Evolutionary conservation across 176 grass and related monocot species (phyloP).

Genomic region (Typha latifolia): DNA sequence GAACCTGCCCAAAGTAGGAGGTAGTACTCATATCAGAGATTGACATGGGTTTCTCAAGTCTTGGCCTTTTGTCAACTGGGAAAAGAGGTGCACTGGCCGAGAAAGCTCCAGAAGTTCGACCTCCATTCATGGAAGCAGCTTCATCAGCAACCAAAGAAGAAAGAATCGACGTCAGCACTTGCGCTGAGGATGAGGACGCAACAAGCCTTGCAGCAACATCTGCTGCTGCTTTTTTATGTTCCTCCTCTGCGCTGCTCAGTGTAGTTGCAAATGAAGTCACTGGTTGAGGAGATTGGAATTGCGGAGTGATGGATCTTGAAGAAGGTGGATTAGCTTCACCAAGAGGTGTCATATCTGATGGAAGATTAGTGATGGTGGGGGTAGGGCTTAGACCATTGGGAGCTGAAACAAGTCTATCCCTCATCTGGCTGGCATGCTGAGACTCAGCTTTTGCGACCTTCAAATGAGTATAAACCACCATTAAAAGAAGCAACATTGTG

Average conservation of each 20-base stretch:
- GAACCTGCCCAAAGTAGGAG: constrained; percentile 38
- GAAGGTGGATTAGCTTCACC: constrained; percentile 16
- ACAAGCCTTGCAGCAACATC: constrained; percentile 84
- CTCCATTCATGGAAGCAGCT: constrained; percentile 42
- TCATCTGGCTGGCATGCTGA: constrained; percentile 30
- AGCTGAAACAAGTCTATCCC: constrained; percentile 22
- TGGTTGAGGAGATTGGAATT: constrained; percentile 30
- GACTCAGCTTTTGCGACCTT: constrained; percentile 44
- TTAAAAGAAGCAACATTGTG: neutral
- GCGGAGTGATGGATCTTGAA: constrained; percentile 17
- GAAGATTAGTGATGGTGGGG: constrained; percentile 17
- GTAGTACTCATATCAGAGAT: constrained; percentile 24
- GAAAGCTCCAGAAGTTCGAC: constrained; percentile 25
- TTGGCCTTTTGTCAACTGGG: constrained; percentile 56
- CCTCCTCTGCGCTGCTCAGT: constrained; percentile 29
- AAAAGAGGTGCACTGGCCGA: constrained; percentile 40
- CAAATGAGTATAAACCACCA: constrained; percentile 12
- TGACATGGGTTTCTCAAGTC: constrained; percentile 44
- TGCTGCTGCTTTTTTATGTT: constrained; percentile 82
- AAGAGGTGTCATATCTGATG: constrained; percentile 24
- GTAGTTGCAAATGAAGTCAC: constrained; percentile 26
- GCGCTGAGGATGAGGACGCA: constrained; percentile 61
- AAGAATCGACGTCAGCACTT: constrained; percentile 57
- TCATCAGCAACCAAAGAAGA: constrained; percentile 67
- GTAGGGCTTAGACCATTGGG: constrained; percentile 13